Base-by-base conservation (phyloP, 306 rosid species). In the Glycine latifolia region DNA sequence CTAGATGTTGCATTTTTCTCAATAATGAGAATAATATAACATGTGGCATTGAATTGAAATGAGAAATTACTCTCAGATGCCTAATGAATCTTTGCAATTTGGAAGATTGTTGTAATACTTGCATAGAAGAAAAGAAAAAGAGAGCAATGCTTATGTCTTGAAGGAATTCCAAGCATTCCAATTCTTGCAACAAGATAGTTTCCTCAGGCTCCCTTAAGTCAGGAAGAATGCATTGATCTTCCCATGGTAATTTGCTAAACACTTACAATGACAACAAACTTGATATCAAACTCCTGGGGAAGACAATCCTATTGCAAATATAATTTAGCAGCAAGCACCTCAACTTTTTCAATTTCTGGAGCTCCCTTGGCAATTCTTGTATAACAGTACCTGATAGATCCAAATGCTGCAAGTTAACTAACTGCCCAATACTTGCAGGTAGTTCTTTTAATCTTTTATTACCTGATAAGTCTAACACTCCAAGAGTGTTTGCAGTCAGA, bases 191-290 rank as follows among this genome's bases (percentile, higher is more conserved):
- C 41, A 60, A 26, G 4, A 26, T 3, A 20, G 41, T 26, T 60
- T 26, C 31, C 31, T 26, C 31, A 26, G 31, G 31, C 31, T 26
- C 31, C 31, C 31, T 26, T 26, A 26, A 26, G 31, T 26, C 31
- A 26, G 31, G 31, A 26, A 26, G 31, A 26, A 26, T 26, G 8
- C 11, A 60, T 10, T 60, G 41, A 60, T 60, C 67, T 60, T 60
- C 67, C 67, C 67, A 60, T 26, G 67, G 41, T 26, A 60, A 26
- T 60, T 26, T 60, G 41, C 41, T 60, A 26, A 60, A 60, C 67
- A 60, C 67, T 60, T 60, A 41, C n/a, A 60, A 60, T 26, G 67
- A 60, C 67, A 60, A 31, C 67, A 60, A 60, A 10, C 67, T 60
- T 60, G 67, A 60, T 9, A 60, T 60, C 67, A 60, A 60, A 26